Percentiles rank a stretch among this genome's conserved stretches.
Evolutionary conservation across 352 stramenopile genomes (phyloP).

Genomic region (Phytophthora pluvialis): DNA sequence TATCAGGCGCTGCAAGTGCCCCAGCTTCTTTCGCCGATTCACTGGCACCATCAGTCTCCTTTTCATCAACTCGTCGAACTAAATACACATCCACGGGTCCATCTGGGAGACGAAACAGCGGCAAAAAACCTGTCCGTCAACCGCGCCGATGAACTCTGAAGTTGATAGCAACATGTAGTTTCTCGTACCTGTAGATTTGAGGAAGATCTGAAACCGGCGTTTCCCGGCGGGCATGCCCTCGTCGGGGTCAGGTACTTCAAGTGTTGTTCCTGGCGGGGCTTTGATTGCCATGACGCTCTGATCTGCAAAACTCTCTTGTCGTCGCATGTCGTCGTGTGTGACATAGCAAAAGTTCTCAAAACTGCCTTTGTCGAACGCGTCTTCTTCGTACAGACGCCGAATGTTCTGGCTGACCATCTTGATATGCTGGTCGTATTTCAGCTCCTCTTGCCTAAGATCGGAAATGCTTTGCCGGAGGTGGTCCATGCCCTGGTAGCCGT

Average conservation of each 20-base stretch:
- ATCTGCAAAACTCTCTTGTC: conserved; percentile 82
- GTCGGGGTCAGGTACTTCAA: conserved; percentile 95
- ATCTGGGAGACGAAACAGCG: conserved; percentile 41
- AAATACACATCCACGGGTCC: conserved; percentile 92
- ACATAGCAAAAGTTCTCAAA: conserved; percentile 88
- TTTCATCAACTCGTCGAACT: conserved; percentile 71
- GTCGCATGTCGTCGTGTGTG: conserved; percentile 90
- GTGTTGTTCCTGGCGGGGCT: conserved; percentile 91
- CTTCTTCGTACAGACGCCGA: conserved; percentile 84
- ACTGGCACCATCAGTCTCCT: conserved; percentile 34
- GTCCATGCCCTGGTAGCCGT: conserved; percentile 73
- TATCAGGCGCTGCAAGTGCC: conserved; percentile 35
- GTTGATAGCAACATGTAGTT: conserved; percentile 5
- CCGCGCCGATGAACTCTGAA: not conserved
- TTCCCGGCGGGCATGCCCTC: conserved; percentile 92
- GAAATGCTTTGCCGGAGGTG: conserved; percentile 79
- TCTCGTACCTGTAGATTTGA: conserved; percentile 85
- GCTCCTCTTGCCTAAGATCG: conserved; percentile 84
- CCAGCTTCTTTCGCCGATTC: conserved; percentile 24
- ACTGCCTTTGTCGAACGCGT: conserved; percentile 76
- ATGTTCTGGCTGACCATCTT: conserved; percentile 84
- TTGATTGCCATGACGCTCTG: conserved; percentile 96
- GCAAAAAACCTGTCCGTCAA: conserved; percentile 2
- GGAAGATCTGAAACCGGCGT: conserved; percentile 94
- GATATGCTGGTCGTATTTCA: conserved; percentile 87